phyloP scores from a whole-genome alignment of 495 filamentous ascomycete genomes.

The Opeltia flavorubescens region DNA sequence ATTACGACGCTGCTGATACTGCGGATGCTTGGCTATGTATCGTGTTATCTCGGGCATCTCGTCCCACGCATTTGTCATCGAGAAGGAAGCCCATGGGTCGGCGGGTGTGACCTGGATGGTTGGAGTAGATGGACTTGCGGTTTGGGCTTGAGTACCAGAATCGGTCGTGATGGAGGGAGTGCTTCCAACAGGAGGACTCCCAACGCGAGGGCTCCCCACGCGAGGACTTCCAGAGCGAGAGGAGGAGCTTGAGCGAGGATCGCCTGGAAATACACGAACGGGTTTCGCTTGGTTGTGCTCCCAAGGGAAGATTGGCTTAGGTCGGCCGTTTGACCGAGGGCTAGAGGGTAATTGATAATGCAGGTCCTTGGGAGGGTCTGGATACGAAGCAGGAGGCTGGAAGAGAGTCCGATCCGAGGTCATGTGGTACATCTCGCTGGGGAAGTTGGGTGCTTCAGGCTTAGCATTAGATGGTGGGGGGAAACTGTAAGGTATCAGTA shows the following conservation, averaged over 20 bases:
- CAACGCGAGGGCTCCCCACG: no score
- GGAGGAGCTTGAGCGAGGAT: constrained; percentile 22
- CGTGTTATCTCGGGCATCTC: constrained; percentile 66
- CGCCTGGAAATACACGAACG: constrained; percentile 59
- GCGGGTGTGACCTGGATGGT: constrained; percentile 28
- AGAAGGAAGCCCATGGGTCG: constrained; percentile 50
- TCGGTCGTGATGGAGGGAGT: constrained; percentile 25
- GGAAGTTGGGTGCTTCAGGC: constrained; percentile 68
- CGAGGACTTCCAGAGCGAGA: no score
- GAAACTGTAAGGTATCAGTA: constrained; percentile 33
- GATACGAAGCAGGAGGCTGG: constrained; percentile 57
- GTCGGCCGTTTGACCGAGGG: constrained; percentile 39
- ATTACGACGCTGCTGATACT: constrained; percentile 45
- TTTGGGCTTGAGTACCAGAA: constrained; percentile 25
- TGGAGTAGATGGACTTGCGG: constrained; percentile 32
- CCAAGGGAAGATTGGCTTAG: constrained; percentile 74
- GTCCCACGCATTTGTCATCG: constrained; percentile 75
- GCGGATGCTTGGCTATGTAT: constrained; percentile 59
- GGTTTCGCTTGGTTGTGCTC: constrained; percentile 50
- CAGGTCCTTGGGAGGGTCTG: constrained; percentile 72
- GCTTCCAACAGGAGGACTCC: constrained; percentile 9
- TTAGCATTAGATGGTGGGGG: constrained; percentile 58
- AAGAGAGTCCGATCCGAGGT: constrained; percentile 57
- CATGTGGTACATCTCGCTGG: constrained; percentile 60
- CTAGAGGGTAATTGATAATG: constrained; percentile 63